Percentiles rank a stretch among this genome's conserved stretches.
phyloP scores from a whole-genome alignment of 306 rosid genomes.

The Notholithocarpus densiflorus region DNA sequence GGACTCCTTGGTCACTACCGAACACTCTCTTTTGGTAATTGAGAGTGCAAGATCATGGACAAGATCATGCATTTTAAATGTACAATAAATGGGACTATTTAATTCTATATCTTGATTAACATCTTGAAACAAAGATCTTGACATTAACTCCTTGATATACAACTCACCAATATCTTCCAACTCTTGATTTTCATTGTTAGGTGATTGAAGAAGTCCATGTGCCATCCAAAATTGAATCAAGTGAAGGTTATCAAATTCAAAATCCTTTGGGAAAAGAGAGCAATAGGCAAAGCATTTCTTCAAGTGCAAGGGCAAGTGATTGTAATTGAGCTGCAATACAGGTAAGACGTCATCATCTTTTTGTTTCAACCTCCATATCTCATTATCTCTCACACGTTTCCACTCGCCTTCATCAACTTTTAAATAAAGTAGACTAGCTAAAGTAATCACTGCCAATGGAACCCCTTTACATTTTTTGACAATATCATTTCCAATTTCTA shows the following conservation, averaged over 20 bases:
- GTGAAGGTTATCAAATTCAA: fast-evolving
- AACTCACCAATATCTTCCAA: no score
- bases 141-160: background rate
- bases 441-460: constrained; percentile 19
- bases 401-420: background rate
- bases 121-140: no score
- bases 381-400: background rate
- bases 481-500: background rate
- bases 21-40: no score
- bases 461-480: constrained; percentile 17
- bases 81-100: no score
- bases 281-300: constrained; percentile 19
- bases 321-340: constrained; percentile 15
- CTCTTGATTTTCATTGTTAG: no score
- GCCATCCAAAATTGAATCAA: constrained; percentile 22
- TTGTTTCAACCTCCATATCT: constrained; percentile 23
- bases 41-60: no score
- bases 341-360: background rate
- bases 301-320: constrained; percentile 14
- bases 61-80: background rate
- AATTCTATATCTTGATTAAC: no score
- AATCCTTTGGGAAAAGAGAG: background rate
- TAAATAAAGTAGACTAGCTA: background rate
- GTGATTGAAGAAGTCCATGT: no score
- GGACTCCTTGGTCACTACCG: no score